phyloP scores from a whole-genome alignment of 1,284 basidiomycete genomes.

The Chalciporus piperatoides region DNA sequence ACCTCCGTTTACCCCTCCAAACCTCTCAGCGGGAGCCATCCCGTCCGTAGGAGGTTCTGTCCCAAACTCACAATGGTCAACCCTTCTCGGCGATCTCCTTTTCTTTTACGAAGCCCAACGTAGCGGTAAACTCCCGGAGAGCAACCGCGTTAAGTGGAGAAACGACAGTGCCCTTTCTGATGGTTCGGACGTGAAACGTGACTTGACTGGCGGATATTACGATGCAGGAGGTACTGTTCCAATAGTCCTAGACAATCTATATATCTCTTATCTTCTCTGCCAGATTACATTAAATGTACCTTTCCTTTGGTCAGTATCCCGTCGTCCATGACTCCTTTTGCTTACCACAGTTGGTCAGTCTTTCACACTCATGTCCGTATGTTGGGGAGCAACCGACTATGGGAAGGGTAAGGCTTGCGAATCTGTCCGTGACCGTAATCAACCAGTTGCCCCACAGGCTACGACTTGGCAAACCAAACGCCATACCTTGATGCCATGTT shows the following conservation, averaged over 20 bases:
- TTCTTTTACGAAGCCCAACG: conserved; percentile 93
- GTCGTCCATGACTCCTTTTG: neutral
- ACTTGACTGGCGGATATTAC: conserved; percentile 86
- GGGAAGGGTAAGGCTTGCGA: conserved; percentile 54
- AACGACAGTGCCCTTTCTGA: conserved; percentile 78
- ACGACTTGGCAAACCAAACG: conserved; percentile 80
- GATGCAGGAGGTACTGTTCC: conserved; percentile 74
- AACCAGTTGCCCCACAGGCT: conserved; percentile 46
- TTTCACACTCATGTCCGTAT: conserved; percentile 77
- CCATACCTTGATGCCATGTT: conserved; percentile 84
- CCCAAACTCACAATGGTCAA: conserved; percentile 78
- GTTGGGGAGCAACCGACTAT: conserved; percentile 84
- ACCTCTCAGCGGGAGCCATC: conserved; percentile 53
- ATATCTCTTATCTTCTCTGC: conserved; percentile 4
- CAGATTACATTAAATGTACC: conserved; percentile 85
- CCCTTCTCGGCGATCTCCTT: conserved; percentile 73
- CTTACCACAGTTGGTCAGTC: conserved; percentile 40
- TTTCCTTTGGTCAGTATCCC: conserved; percentile 61
- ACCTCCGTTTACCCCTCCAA: conserved; percentile 60
- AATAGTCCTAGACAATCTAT: neutral
- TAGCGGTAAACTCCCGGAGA: conserved; percentile 66
- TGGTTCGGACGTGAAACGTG: conserved; percentile 69
- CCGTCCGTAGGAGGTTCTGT: conserved; percentile 39
- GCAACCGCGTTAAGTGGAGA: conserved; percentile 81
- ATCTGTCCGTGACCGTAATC: neutral